Evolutionary conservation across 2,329 filamentous ascomycete genomes (phyloP).

Genomic region (Fusarium armeniacum): DNA sequence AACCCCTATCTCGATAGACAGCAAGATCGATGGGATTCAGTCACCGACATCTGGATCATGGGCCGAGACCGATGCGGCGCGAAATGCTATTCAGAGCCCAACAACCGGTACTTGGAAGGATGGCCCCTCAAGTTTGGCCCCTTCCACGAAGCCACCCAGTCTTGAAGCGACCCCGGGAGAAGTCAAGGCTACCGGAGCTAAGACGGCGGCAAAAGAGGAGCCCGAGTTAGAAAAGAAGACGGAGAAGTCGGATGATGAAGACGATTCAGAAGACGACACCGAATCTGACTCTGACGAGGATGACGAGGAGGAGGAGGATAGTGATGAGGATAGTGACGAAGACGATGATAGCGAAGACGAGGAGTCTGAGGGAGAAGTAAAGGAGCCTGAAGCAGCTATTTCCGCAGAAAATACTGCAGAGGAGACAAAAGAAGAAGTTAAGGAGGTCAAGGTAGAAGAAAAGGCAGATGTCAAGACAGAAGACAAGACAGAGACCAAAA

Average conservation of each 20-base stretch:
- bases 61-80: slow-evolving; percentile 50
- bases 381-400: slow-evolving; percentile 22
- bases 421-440: slow-evolving; percentile 2
- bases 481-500: neutral
- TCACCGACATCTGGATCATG: slow-evolving; percentile 63
- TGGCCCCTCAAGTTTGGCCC: slow-evolving; percentile 24
- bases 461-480: neutral
- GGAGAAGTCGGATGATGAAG: slow-evolving; percentile 47
- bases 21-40: slow-evolving; percentile 56
- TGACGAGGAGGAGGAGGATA: slow-evolving; percentile 36
- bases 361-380: slow-evolving; percentile 35
- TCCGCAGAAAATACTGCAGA: slow-evolving; percentile 33
- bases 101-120: slow-evolving; percentile 60
- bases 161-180: slow-evolving; percentile 56
- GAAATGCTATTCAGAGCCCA: slow-evolving; percentile 59
- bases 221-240: slow-evolving; percentile 54
- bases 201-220: slow-evolving; percentile 58
- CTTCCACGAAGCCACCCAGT: slow-evolving; percentile 14
- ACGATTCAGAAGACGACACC: slow-evolving; percentile 38
- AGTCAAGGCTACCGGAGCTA: slow-evolving; percentile 56
- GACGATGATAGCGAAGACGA: slow-evolving; percentile 45
- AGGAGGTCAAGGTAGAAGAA: slow-evolving; percentile 21
- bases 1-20: slow-evolving; percentile 18
- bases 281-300: slow-evolving; percentile 31
- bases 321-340: slow-evolving; percentile 30